Conservation (phyloP, 495 filamentous ascomycete genomes). For the Neurospora sp. region DNA sequence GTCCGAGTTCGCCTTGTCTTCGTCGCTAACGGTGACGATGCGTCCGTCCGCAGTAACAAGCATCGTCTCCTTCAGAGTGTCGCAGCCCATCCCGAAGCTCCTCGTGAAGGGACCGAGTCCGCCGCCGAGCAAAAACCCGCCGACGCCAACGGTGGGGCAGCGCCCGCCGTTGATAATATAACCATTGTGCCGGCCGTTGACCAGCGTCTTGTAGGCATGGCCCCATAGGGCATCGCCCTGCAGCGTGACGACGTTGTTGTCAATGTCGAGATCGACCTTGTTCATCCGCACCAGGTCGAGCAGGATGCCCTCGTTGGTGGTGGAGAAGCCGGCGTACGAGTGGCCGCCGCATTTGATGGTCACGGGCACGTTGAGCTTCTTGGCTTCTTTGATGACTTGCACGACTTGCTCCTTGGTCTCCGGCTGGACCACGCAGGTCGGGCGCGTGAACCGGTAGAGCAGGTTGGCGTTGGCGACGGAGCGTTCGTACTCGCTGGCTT, state of each 20-base stretch:
- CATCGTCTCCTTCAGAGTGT: slow-evolving; percentile 10
- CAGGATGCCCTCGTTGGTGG: slow-evolving; percentile 11
- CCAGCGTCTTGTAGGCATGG: slow-evolving; percentile 10
- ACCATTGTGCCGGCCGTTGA: slow-evolving; percentile 10
- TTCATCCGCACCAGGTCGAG: slow-evolving; percentile 14
- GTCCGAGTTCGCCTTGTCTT: slow-evolving; percentile 29
- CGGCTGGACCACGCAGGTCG: slow-evolving; percentile 16
- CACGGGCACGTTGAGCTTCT: not conserved
- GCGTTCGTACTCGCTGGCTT: not conserved
- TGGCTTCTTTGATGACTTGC: not conserved
- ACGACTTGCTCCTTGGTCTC: slow-evolving; percentile 6
- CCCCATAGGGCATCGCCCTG: slow-evolving; percentile 5
- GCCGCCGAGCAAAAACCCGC: slow-evolving; percentile 15
- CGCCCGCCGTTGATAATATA: slow-evolving; percentile 17
- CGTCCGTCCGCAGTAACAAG: slow-evolving; percentile 25
- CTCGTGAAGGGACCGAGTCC: slow-evolving; percentile 12
- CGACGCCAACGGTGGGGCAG: slow-evolving; percentile 17
- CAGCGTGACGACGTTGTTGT: not conserved
- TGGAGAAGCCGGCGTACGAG: slow-evolving; percentile 18
- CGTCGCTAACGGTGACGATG: slow-evolving; percentile 30
- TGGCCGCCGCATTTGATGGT: slow-evolving; percentile 16
- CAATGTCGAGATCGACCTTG: slow-evolving; percentile 7
- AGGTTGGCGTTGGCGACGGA: slow-evolving; percentile 16
- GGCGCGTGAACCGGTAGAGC: slow-evolving; percentile 10
- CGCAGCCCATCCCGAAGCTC: slow-evolving; percentile 16